Evolutionary conservation across 2,329 filamentous ascomycete genomes (phyloP).

Genomic region (Epichloe glyceriae): DNA sequence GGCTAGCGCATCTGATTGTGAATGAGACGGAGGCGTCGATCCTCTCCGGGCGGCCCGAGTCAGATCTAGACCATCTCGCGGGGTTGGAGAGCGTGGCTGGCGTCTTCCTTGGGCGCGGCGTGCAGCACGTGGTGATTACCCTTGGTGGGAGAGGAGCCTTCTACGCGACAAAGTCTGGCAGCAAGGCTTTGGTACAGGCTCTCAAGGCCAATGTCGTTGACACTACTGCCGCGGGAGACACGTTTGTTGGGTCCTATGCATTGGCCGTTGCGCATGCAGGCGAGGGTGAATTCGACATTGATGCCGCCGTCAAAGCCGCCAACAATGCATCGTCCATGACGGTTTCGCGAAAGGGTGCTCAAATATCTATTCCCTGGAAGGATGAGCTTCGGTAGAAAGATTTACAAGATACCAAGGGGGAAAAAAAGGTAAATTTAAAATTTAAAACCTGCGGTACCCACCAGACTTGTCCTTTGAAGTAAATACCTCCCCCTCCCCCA

Average conservation of each 20-base stretch:
- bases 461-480: background rate
- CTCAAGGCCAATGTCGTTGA: constrained; percentile 69
- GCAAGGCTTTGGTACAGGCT: constrained; percentile 42
- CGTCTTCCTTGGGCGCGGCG: constrained; percentile 55
- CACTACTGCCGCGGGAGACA: constrained; percentile 89
- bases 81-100: constrained; percentile 35
- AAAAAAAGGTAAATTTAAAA: constrained; percentile 8
- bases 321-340: constrained; percentile 29
- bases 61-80: constrained; percentile 32
- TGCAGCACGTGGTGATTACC: constrained; percentile 69
- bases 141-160: constrained; percentile 71
- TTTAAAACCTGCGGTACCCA: background rate
- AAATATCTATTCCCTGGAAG: constrained; percentile 31
- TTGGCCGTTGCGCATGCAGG: constrained; percentile 49
- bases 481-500: background rate
- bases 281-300: constrained; percentile 34
- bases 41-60: constrained; percentile 43
- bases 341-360: constrained; percentile 29
- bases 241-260: constrained; percentile 82
- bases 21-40: constrained; percentile 84
- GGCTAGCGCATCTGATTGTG: constrained; percentile 67
- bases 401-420: constrained; percentile 4
- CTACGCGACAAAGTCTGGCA: constrained; percentile 35
- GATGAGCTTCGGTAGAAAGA: constrained; percentile 23
- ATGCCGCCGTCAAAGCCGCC: constrained; percentile 44